Conservation (phyloP, 1,284 basidiomycete genomes). For the Xerocomus minutiporus region DNA sequence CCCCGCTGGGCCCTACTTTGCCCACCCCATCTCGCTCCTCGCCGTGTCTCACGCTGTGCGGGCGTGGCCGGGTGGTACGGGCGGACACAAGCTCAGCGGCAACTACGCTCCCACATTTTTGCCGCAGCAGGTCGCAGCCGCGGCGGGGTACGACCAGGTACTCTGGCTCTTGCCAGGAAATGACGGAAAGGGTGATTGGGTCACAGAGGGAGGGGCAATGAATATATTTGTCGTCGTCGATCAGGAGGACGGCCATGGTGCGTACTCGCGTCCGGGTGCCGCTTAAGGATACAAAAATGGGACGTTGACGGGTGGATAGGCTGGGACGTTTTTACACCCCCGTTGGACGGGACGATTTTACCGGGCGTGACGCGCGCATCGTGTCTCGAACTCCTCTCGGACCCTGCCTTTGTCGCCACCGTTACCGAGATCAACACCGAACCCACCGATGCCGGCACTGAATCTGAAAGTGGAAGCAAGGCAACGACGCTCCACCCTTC, state of each 20-base stretch:
- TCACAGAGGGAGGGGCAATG: slow-evolving; percentile 58
- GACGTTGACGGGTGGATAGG: slow-evolving; percentile 32
- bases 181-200: slow-evolving; percentile 24
- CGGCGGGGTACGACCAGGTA: slow-evolving; percentile 68
- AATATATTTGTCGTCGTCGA: slow-evolving; percentile 57
- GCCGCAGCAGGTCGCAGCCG: slow-evolving; percentile 58
- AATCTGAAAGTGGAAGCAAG: no score
- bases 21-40: slow-evolving; percentile 66
- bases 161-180: slow-evolving; percentile 45
- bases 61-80: slow-evolving; percentile 81
- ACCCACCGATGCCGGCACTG: not conserved
- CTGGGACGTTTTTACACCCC: slow-evolving; percentile 67
- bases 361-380: slow-evolving; percentile 76
- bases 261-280: slow-evolving; percentile 6
- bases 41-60: slow-evolving; percentile 68
- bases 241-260: slow-evolving; percentile 41
- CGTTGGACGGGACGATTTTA: slow-evolving; percentile 71
- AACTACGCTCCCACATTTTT: slow-evolving; percentile 72
- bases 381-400: slow-evolving; percentile 55
- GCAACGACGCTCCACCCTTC: slow-evolving; percentile 40
- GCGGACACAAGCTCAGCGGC: slow-evolving; percentile 58
- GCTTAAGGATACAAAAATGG: not conserved
- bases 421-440: not conserved
- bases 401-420: slow-evolving; percentile 14
- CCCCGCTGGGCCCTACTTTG: slow-evolving; percentile 72